Conservation (phyloP, 1,139 yeast genomes). For the Sugiyamaella sp. region DNA sequence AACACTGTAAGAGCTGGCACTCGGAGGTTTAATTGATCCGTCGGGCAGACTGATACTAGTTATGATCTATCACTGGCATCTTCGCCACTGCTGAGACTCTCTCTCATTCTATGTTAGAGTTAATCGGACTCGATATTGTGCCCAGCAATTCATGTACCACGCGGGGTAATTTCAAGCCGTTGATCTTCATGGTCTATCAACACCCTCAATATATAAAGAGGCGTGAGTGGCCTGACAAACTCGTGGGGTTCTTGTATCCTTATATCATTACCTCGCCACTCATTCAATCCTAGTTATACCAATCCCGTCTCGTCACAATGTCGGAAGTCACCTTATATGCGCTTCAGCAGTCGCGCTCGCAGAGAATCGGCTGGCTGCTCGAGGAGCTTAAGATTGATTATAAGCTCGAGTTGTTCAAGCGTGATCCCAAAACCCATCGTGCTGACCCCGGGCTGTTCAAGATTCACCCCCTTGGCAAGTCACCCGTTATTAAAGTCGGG, state of each 20-base stretch:
- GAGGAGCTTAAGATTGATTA: conserved; percentile 57
- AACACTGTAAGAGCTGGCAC: no score
- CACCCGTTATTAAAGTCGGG: conserved; percentile 57
- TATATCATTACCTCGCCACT: no score
- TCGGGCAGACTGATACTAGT: no score
- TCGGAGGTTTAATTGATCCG: no score
- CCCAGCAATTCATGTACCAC: no score
- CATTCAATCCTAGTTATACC: no score
- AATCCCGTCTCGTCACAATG: neutral
- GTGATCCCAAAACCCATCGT: conserved; percentile 44
- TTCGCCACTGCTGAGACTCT: no score
- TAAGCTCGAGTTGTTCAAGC: conserved; percentile 50
- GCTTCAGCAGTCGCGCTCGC: conserved; percentile 58
- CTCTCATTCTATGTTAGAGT: no score
- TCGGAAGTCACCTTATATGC: conserved; percentile 40
- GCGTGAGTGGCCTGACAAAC: neutral
- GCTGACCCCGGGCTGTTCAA: conserved; percentile 49
- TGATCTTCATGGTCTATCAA: neutral
- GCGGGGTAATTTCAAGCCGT: neutral
- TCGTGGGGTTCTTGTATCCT: no score
- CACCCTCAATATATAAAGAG: neutral
- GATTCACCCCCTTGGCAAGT: conserved; percentile 59
- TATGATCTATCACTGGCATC: no score
- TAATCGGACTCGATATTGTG: no score
- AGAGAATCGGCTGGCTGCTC: conserved; percentile 57